Evolutionary conservation across 176 grass and related monocot species (phyloP), one percentile per base, ranked within the genome.

Genomic region (Zea luxurians): DNA sequence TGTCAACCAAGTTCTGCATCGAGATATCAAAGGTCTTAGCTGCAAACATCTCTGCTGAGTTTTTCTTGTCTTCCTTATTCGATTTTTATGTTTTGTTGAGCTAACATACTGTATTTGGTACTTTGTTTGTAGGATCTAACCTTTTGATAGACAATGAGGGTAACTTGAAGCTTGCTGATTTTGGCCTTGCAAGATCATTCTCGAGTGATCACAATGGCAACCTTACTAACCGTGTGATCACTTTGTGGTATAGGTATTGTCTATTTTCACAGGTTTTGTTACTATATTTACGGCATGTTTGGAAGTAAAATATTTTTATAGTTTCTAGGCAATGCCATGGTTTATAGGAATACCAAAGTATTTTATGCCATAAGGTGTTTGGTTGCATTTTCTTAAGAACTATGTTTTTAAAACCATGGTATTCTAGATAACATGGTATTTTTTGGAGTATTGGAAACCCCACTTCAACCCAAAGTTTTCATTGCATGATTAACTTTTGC

Each of bases 61-160:
- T 27, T 48, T 27, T 27, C 27, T 27, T 27, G 27, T 27, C 27
- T 20, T 20, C 15, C 11, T 21, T 43, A 40, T 59, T 11, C 21
- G 7, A 21, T 66, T 38, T 34, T 69, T 2, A 10, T 27, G 27
- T 80, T 68, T 48, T 67, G 2, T 13, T 16, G 0, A 78, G 53
- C 68, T 83, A 58, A 82, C 77, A 11, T 37, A 37, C 36, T 72
- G 69, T 18, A 18, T 41, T 65, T 13, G 52, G 44, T 38, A 45
- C 11, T 77, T 84, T 16, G 45, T 37, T 27, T 80, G 27, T 41
- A 98, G 92, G 89, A 76, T 94, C 96, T 53, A 98, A 98, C 78
- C 91, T 98, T 49, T 69, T 98, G 78, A 98, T 98, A 87, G 92
- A 98, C 75, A 94, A 98, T 11, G 92, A 98, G 88, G 96, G 96